Evolutionary conservation across 202 grass and related monocot species (phyloP).

Genomic region (Setaria viridis): DNA sequence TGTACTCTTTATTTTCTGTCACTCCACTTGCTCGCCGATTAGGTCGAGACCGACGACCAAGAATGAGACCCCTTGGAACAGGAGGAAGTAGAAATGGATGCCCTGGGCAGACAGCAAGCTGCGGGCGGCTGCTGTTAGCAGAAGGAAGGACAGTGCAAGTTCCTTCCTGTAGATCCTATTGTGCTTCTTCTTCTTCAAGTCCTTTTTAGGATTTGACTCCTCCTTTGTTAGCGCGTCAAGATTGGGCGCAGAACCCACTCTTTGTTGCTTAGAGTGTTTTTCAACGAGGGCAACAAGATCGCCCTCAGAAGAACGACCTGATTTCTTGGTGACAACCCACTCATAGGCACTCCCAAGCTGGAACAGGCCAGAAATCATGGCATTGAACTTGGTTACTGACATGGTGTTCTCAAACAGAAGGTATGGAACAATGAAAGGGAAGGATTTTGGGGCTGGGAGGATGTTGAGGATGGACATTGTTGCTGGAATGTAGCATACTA

Average conservation of each 20-base stretch:
- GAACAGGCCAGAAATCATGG: conserved; percentile 88
- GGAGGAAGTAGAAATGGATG: conserved; percentile 90
- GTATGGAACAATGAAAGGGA: conserved; percentile 84
- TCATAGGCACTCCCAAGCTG: conserved; percentile 86
- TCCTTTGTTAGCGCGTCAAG: conserved; percentile 55
- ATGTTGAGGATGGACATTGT: conserved; percentile 85
- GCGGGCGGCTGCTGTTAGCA: conserved; percentile 75
- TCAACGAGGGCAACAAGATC: conserved; percentile 64
- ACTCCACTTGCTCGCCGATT: conserved; percentile 81
- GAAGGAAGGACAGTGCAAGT: conserved; percentile 70
- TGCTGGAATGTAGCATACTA: conserved; percentile 83
- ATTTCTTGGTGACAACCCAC: conserved; percentile 93
- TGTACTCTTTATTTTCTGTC: conserved; percentile 46
- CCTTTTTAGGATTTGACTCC: conserved; percentile 55
- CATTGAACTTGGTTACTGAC: conserved; percentile 92
- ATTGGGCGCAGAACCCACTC: conserved; percentile 59
- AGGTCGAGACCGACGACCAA: conserved; percentile 89
- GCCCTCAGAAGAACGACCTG: conserved; percentile 73
- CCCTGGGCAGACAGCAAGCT: conserved; percentile 88
- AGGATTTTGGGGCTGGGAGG: conserved; percentile 81
- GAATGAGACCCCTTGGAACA: conserved; percentile 87
- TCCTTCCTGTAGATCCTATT: conserved; percentile 84
- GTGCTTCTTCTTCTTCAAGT: conserved; percentile 69
- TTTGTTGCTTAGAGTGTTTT: conserved; percentile 57
- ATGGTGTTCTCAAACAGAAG: conserved; percentile 92